A percentile compares a stretch with the other conserved stretches of the same genome.
phyloP scores from a whole-genome alignment of 2,329 filamentous ascomycete species.

The Colletotrichum cuscutae region DNA sequence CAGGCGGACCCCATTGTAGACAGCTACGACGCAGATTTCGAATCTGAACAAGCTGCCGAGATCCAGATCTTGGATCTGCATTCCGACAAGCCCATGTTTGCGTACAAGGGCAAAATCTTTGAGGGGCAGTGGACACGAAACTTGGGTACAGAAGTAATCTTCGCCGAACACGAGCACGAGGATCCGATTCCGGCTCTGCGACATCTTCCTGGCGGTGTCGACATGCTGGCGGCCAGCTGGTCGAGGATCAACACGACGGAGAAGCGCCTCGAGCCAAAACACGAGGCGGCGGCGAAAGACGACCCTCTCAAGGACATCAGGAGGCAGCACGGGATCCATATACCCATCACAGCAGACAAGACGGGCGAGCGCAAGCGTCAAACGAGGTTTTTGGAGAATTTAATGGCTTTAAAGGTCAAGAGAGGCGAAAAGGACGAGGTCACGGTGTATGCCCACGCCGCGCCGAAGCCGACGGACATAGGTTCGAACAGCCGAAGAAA shows the following conservation, averaged over 20 bases:
- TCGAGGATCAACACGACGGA: slow-evolving; percentile 76
- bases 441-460: slow-evolving; percentile 65
- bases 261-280: slow-evolving; percentile 64
- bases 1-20: slow-evolving; percentile 32
- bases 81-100: slow-evolving; percentile 78
- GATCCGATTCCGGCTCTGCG: slow-evolving; percentile 57
- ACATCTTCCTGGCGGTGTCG: slow-evolving; percentile 68
- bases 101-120: slow-evolving; percentile 82
- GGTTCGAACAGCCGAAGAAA: slow-evolving; percentile 37
- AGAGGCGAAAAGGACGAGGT: slow-evolving; percentile 74
- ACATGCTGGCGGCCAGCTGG: slow-evolving; percentile 77
- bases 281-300: slow-evolving; percentile 43
- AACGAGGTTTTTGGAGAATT: slow-evolving; percentile 70
- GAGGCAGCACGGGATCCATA: slow-evolving; percentile 53
- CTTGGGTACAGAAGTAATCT: slow-evolving; percentile 85
- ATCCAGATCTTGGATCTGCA: slow-evolving; percentile 90
- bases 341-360: slow-evolving; percentile 57
- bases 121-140: slow-evolving; percentile 84
- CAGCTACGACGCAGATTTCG: slow-evolving; percentile 37
- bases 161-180: slow-evolving; percentile 62
- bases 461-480: slow-evolving; percentile 42
- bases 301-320: slow-evolving; percentile 52
- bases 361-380: slow-evolving; percentile 59
- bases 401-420: slow-evolving; percentile 72
- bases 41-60: slow-evolving; percentile 44